These are phyloP conservation scores for Penicillium occitanis DNA, from an alignment of 2,329 filamentous ascomycete species.

Conservation along the genomic window DNA sequence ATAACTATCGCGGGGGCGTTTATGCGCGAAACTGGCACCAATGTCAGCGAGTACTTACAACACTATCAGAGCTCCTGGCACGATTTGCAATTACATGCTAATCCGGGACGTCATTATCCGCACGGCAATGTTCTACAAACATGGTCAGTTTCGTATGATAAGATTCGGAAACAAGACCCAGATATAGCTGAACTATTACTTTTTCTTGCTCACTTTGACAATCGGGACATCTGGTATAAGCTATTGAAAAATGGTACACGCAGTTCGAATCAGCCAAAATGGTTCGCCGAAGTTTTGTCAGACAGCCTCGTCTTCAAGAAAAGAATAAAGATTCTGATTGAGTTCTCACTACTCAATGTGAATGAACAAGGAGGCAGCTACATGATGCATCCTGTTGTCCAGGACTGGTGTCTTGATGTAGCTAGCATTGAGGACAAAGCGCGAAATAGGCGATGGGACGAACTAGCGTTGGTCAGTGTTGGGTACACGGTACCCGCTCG, in stretches of 20 bases:
- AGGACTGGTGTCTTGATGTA: conserved; percentile 27
- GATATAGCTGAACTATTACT: conserved; percentile 38
- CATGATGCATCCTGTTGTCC: conserved; percentile 31
- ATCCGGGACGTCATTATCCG: conserved; percentile 25
- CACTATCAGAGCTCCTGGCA: conserved; percentile 44
- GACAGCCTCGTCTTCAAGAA: conserved; percentile 26
- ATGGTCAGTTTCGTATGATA: conserved; percentile 40
- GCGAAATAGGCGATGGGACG: conserved; percentile 15
- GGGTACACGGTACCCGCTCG: conserved; percentile 18
- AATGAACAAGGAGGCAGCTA: conserved; percentile 30
- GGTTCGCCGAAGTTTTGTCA: conserved; percentile 15
- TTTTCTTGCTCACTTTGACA: conserved; percentile 48
- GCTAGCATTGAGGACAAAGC: conserved; percentile 7
- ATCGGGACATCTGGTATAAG: conserved; percentile 49
- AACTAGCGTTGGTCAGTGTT: conserved; percentile 25
- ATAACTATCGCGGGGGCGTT: conserved; percentile 50
- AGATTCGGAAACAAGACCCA: conserved; percentile 36
- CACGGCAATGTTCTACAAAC: conserved; percentile 34
- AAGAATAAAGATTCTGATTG: conserved; percentile 26
- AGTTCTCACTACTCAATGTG: conserved; percentile 29
- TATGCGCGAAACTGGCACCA: conserved; percentile 40
- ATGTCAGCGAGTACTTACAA: conserved; percentile 42
- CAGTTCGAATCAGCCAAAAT: conserved; percentile 23
- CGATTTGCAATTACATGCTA: conserved; percentile 24
- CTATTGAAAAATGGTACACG: conserved; percentile 31